phyloP scores from a whole-genome alignment of 441 rosid genomes.

The Syzygium syzygioides region DNA sequence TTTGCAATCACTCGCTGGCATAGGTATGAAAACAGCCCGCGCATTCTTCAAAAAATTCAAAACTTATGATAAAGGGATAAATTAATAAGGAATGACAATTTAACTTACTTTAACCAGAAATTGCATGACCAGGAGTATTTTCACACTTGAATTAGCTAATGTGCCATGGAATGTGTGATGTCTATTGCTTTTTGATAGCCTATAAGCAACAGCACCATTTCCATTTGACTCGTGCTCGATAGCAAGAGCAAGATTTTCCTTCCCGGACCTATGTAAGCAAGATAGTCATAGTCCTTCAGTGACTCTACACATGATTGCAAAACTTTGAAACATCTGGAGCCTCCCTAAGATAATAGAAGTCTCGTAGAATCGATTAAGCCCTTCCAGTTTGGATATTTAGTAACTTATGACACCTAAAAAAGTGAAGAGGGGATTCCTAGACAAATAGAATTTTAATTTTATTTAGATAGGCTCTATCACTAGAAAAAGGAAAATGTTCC shows the following conservation, averaged over 20 bases:
- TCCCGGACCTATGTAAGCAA: constrained; percentile 50
- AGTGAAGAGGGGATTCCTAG: background rate
- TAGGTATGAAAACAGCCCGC: constrained; percentile 94
- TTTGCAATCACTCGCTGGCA: constrained; percentile 84
- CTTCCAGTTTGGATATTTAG: background rate
- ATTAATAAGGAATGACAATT: background rate
- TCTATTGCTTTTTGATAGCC: constrained; percentile 93
- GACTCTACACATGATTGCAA: background rate
- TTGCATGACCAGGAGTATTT: background rate
- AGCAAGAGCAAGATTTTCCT: constrained; percentile 85
- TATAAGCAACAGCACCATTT: constrained; percentile 78
- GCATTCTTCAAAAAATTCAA: constrained; percentile 73
- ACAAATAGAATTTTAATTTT: background rate
- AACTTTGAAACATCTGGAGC: background rate
- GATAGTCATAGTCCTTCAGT: background rate
- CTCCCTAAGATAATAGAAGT: background rate
- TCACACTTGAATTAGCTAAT: constrained; percentile 72
- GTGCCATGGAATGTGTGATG: constrained; percentile 87
- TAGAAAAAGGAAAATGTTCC: background rate
- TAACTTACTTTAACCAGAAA: background rate
- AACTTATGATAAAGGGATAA: constrained; percentile 65
- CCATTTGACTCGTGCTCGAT: constrained; percentile 80
- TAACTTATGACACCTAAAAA: background rate
- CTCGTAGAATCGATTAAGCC: background rate
- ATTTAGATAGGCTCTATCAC: background rate